Evolutionary conservation across 2,329 filamentous ascomycete species (phyloP), one percentile per base, ranked within the genome.

Genomic region (Aschersonia sp.): DNA sequence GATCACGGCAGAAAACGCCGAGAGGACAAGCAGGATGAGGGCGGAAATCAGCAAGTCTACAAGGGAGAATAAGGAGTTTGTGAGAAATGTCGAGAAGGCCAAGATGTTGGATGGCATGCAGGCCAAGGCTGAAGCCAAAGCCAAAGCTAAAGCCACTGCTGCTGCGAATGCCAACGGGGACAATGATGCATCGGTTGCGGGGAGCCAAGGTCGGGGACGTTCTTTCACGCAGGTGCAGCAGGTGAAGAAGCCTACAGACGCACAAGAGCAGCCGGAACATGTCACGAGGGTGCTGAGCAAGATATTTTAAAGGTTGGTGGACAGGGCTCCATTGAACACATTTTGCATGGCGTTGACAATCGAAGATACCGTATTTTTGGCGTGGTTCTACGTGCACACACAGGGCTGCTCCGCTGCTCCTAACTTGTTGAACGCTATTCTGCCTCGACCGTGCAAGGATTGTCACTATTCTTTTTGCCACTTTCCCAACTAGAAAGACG

Each of bases 21-120:
- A 90, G 65, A 69, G 86, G 49, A 75, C 80, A 47, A 83, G 81
- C 57, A 75, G 85, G 57, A 78, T 92, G 75, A 70, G 84, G 49
- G 83, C 84, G 10, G 87, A 92, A 65, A 85, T 92, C 54, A 75
- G 76, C 58, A 81, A 81, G 69, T 78, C 82, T 44, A 81, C 79
- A 50, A 80, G 76, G 64, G 86, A 92, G 71, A 89, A 90, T 63
- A 86, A 84, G 72, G 76, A 80, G 54, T 92, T 90, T 61, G 75
- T 89, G 50, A 72, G 78, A 55, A 88, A 90, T 60, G 74, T 92
- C 49, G 85, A 92, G 70, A 78, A 72, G 59, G 82, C 79, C 46
- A 90, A 89, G 76, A 83, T 87, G 73, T 61, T 87, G 54, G 80
- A 86, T 46, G 80, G 80, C 8, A 88, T 89, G 64, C 78, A 81